Evolutionary conservation across 176 grass and related monocot genomes (phyloP), one percentile per base, ranked within the genome.

Genomic region (Phoenix roebelenii): DNA sequence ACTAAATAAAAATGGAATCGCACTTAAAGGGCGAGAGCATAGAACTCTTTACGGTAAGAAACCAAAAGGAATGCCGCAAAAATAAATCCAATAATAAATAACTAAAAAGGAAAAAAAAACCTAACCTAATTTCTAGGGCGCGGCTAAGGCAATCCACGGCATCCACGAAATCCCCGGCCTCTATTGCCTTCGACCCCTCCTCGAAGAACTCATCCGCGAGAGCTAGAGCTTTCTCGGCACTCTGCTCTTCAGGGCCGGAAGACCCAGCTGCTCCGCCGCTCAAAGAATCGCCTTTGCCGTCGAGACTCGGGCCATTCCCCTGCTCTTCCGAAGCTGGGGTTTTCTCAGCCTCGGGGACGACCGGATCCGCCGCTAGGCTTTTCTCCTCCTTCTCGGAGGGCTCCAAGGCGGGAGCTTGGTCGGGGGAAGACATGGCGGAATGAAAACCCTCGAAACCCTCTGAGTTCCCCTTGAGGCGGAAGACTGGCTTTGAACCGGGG

Each of bases 111-210:
- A 17, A 44, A n/a, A 18, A 18, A 63, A 89, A 74, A 64, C 73
- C 73, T 83, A 78, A 98, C 93, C 84, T 85, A 79, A 92, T 88
- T 63, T 98, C 87, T 66, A 98, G 88, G 62, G 87, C 81, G 54
- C 79, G 84, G 76, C 93, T 89, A 70, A 98, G 84, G 59, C 75
- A 85, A 78, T 98, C 87, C 14, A 78, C 87, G 69, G 93, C 87
- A 7, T 81, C 84, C 22, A 75, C 78, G 58, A 78, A 85, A 58
- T 92, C 93, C 25, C 71, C 93, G 2, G 85, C 93, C 81, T 98
- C 84, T 68, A 92, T 88, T 44, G 93, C 87, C 63, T 83, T 92
- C 28, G 93, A 92, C 5, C 93, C 87, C 65, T 58, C 52, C 52
- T 83, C 79, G 70, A 88, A 92, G 24, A 88, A 74, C 59, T 83